phyloP scores from a whole-genome alignment of 116 monocot species.

The Iris pallida region DNA sequence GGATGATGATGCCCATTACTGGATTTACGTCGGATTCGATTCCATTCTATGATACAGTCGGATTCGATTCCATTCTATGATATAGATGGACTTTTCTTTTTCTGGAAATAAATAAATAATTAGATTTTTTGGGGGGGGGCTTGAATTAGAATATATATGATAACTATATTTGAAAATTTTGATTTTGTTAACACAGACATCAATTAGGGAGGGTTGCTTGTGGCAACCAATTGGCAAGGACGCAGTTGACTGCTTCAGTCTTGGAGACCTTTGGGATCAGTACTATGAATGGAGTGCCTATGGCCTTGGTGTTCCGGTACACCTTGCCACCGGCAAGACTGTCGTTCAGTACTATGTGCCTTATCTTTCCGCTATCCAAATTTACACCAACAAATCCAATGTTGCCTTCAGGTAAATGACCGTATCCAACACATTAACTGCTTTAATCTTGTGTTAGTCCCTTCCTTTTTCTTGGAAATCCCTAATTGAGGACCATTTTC shows the following conservation, averaged over 20 bases:
- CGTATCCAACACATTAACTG: background rate
- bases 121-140: background rate
- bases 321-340: conserved; percentile 7
- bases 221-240: conserved; percentile 21
- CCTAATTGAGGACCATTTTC: conserved; percentile 1
- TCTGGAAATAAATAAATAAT: too few species aligned
- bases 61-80: too few species aligned
- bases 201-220: conserved; percentile 7
- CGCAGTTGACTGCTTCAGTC: conserved; percentile 23
- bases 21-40: too few species aligned
- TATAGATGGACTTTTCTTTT: too few species aligned
- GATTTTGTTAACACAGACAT: conserved; percentile 13
- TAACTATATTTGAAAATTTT: background rate
- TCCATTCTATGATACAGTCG: too few species aligned
- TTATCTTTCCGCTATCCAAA: conserved; percentile 35
- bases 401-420: conserved; percentile 5
- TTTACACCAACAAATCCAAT: conserved; percentile 24
- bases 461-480: background rate
- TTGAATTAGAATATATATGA: background rate
- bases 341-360: conserved; percentile 47
- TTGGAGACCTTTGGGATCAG: conserved; percentile 38
- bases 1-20: too few species aligned
- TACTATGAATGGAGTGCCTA: conserved; percentile 42
- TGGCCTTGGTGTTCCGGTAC: conserved; percentile 33
- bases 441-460: background rate